phyloP scores from a whole-genome alignment of 2,329 filamentous ascomycete species.

The Hawksworthiomyces lignivorus region DNA sequence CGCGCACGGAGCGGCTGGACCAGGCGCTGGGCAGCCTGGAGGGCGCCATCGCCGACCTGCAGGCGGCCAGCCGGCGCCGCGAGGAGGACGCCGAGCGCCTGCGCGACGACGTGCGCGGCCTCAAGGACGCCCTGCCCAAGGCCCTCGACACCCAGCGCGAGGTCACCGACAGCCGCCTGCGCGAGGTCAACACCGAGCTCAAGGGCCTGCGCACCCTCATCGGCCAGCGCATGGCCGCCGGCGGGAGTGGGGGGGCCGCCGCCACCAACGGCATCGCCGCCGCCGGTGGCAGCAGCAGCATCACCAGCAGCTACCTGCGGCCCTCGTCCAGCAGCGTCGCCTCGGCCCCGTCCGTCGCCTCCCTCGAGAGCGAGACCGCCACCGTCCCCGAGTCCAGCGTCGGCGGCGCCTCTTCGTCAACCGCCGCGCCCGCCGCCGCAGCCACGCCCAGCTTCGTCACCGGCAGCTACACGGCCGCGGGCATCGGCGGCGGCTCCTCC shows the following conservation, averaged over 20 bases:
- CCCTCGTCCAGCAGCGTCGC: conserved; percentile 19
- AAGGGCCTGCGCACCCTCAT: conserved; percentile 89
- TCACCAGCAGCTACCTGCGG: conserved; percentile 23
- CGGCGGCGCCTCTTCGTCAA: conserved; percentile 6
- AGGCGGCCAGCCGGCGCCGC: conserved; percentile 68
- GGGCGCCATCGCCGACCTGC: conserved; percentile 70
- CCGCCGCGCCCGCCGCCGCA: conserved; percentile 18
- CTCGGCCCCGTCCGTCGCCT: conserved; percentile 11
- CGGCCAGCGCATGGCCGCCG: conserved; percentile 48
- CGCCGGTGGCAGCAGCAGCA: conserved; percentile 19
- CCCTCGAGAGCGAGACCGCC: conserved; percentile 13
- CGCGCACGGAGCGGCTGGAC: conserved; percentile 77
- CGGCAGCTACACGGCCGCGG: conserved; percentile 7
- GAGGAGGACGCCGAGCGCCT: conserved; percentile 84
- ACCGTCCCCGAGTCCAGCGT: conserved; percentile 18
- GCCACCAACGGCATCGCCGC: conserved; percentile 23
- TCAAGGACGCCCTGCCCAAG: conserved; percentile 81
- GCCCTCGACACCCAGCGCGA: conserved; percentile 85
- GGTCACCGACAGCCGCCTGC: conserved; percentile 68
- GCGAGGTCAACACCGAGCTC: conserved; percentile 79
- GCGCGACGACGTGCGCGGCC: conserved; percentile 72
- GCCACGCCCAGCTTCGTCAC: conserved; percentile 2
- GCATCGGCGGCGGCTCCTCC: conserved; percentile 21
- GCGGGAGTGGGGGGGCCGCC: neutral
- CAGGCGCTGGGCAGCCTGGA: conserved; percentile 77